These are phyloP conservation scores for Metschnikowia rubicola DNA, from an alignment of 805 yeast genomes.

Conservation along the genomic window DNA sequence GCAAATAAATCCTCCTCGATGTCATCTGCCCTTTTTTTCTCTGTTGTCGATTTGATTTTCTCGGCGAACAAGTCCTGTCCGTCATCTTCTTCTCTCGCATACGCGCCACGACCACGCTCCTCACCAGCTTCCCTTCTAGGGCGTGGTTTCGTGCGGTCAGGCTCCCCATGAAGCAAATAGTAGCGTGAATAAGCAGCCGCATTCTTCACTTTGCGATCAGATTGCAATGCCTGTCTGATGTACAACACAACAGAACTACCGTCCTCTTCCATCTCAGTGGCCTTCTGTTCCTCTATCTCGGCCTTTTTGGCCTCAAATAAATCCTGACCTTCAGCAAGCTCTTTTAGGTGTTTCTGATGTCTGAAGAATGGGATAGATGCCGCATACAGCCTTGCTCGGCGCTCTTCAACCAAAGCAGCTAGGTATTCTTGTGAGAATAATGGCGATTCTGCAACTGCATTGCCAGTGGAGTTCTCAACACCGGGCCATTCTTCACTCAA, in stretches of 20 bases:
- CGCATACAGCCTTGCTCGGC: conserved; percentile 40
- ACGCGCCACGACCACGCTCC: conserved; percentile 10
- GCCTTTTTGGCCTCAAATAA: conserved; percentile 13
- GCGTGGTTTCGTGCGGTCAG: conserved; percentile 39
- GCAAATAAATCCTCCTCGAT: conserved; percentile 38
- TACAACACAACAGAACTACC: conserved; percentile 34
- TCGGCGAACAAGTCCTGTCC: conserved; percentile 26
- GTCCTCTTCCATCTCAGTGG: conserved; percentile 36
- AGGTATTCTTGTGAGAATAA: conserved; percentile 19
- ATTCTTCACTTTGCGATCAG: conserved; percentile 56
- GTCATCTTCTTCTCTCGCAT: conserved; percentile 15
- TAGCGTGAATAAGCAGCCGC: conserved; percentile 60
- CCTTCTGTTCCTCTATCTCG: conserved; percentile 12
- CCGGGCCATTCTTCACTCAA: conserved; percentile 25
- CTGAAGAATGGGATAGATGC: conserved; percentile 34
- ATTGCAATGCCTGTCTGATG: conserved; percentile 48
- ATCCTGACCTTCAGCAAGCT: conserved; percentile 9
- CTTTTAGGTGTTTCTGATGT: conserved; percentile 21
- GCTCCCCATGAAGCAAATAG: conserved; percentile 70
- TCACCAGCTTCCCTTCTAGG: conserved; percentile 8
- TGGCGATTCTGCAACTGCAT: not conserved
- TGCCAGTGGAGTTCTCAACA: conserved; percentile 3
- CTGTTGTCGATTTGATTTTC: conserved; percentile 12
- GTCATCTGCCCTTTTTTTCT: conserved; percentile 12
- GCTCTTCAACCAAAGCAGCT: conserved; percentile 30